Evolutionary conservation across 2,329 filamentous ascomycete genomes (phyloP), one percentile per base, ranked within the genome.

Genomic region (Pezicula radicicola): DNA sequence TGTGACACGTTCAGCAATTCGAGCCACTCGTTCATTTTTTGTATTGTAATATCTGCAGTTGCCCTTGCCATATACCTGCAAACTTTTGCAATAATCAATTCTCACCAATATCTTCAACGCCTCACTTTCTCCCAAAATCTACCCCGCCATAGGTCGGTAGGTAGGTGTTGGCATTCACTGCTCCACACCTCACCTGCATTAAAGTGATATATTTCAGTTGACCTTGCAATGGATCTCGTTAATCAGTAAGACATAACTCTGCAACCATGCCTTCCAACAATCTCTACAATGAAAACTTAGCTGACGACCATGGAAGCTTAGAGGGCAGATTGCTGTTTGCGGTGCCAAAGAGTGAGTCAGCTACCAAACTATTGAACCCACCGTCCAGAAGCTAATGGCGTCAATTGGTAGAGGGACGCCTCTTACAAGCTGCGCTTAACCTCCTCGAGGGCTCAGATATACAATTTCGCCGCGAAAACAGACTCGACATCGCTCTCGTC

Each of bases 401-500:
- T 55, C 42, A 6, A 46, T 50, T 54, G 36, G 39, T 66, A 96
- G 91, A 99, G 87, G 94, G 94, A 58, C 89, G 94, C 51, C 85
- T 99, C 50, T 89, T 97, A 72, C 83, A 91, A 73, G 84, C 90
- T 53, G 85, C 89, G 50, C 83, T 99, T 47, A 91, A 97, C 70
- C 85, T 99, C 48, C 88, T 99, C 50, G 81, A 92, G 66, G 94
- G 94, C 60, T 91, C 89, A 64, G 94, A 99, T 71, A 93, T 99
- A 64, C 91, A 99, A 71, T 99, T 99, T 77, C 87, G 89, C 70
- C 87, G 94, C 67, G 91, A 97, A 77, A 91, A 88, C 70, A 88
- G 94, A 53, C 89, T 97, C 64, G 94, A 99, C 71, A 97, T 99
- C 67, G 94, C 94, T 15, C 86, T 99, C 25, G 94, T 97, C 68